Conservation (phyloP, 495 filamentous ascomycete species). For the Xylaria cubensis region DNA sequence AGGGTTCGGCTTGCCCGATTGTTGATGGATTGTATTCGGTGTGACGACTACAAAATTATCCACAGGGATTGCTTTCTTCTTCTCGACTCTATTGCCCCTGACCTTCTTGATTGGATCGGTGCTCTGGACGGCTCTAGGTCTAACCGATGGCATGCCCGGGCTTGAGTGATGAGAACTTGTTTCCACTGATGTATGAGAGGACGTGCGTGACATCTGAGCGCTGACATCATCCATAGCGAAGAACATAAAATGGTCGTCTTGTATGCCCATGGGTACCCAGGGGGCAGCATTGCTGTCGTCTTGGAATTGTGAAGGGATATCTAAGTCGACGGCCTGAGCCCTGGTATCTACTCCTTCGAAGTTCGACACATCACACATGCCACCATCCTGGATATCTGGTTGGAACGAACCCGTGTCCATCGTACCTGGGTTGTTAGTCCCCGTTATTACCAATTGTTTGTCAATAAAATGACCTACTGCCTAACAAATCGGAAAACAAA, state of each 20-base stretch:
- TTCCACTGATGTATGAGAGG: constrained; percentile 37
- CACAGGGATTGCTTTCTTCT: constrained; percentile 43
- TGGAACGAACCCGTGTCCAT: constrained; percentile 35
- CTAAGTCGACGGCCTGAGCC: constrained; percentile 36
- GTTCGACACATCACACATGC: constrained; percentile 29
- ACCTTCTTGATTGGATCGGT: constrained; percentile 44
- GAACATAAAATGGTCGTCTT: constrained; percentile 39
- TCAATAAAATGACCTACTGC: constrained; percentile 30
- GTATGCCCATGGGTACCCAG: constrained; percentile 48
- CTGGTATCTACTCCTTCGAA: constrained; percentile 32
- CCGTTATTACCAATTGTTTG: neutral
- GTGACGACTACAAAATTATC: constrained; percentile 58
- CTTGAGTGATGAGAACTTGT: constrained; percentile 39
- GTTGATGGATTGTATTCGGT: constrained; percentile 50
- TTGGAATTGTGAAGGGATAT: constrained; percentile 43
- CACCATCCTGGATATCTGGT: constrained; percentile 31
- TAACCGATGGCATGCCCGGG: constrained; percentile 43
- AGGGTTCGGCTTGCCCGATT: constrained; percentile 50
- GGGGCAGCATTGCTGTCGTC: constrained; percentile 42
- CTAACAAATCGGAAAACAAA: constrained; percentile 33
- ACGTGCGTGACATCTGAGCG: constrained; percentile 37
- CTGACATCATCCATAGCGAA: constrained; percentile 47
- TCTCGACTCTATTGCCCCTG: constrained; percentile 41
- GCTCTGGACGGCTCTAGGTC: constrained; percentile 35
- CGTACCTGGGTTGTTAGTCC: constrained; percentile 3